phyloP scores from a whole-genome alignment of 306 rosid species.

The Cucurbita pepo region DNA sequence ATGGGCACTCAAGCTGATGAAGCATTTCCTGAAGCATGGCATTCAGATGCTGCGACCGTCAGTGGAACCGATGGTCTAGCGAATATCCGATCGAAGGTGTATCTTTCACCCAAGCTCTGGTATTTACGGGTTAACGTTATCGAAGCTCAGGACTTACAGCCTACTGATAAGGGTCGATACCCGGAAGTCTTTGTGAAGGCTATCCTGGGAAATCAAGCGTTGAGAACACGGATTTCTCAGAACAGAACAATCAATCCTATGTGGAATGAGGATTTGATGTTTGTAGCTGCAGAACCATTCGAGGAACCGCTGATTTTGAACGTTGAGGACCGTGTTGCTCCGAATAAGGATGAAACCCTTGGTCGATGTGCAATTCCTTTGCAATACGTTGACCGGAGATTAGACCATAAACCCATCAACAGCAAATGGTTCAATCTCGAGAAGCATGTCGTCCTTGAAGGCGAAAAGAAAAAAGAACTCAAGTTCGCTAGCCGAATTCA shows the following conservation, averaged over 20 bases:
- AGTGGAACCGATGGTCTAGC: constrained; percentile 83
- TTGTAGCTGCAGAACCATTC: constrained; percentile 83
- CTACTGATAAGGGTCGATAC: constrained; percentile 60
- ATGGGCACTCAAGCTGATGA: constrained; percentile 99
- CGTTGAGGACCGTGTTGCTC: constrained; percentile 82
- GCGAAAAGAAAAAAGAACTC: constrained; percentile 82
- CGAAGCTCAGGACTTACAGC: constrained; percentile 90
- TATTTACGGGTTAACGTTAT: constrained; percentile 86
- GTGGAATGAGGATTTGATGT: constrained; percentile 99
- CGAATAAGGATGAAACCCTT: constrained; percentile 70
- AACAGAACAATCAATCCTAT: constrained; percentile 71
- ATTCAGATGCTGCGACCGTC: constrained; percentile 80
- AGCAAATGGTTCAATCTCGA: constrained; percentile 73
- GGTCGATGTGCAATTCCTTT: constrained; percentile 58
- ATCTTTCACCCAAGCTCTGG: constrained; percentile 97
- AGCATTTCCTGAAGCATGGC: constrained; percentile 98
- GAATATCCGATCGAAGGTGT: constrained; percentile 78
- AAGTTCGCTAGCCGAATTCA: constrained; percentile 90
- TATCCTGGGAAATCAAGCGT: constrained; percentile 52
- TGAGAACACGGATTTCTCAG: constrained; percentile 62
- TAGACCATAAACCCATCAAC: constrained; percentile 78
- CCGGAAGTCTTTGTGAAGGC: constrained; percentile 87
- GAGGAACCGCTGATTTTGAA: constrained; percentile 76
- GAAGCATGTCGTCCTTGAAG: constrained; percentile 52
- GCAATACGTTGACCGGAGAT: constrained; percentile 41